Conservation (phyloP, 2,329 filamentous ascomycete genomes). For the Diaporthe sp. region DNA sequence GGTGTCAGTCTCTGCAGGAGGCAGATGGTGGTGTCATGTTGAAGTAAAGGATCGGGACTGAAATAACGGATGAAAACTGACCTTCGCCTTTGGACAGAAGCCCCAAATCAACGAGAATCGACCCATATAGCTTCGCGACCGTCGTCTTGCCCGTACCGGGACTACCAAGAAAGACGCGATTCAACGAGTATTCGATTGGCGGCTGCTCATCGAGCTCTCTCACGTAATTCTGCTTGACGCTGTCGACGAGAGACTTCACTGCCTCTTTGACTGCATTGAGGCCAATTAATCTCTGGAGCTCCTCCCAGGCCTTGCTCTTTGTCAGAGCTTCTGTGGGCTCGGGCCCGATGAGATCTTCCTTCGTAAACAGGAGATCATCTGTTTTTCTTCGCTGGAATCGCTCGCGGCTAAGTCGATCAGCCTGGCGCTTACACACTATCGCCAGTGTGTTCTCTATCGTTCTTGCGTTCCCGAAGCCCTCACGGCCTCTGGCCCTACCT, state of each 20-base stretch:
- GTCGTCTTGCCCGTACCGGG: slow-evolving; percentile 85
- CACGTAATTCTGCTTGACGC: slow-evolving; percentile 74
- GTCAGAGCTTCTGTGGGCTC: slow-evolving; percentile 69
- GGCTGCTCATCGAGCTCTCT: slow-evolving; percentile 75
- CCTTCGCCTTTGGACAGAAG: too few relatives aligned
- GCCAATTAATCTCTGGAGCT: slow-evolving; percentile 72
- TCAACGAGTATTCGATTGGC: slow-evolving; percentile 72
- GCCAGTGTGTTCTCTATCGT: too few relatives aligned
- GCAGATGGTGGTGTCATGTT: too few relatives aligned
- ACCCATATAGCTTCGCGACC: slow-evolving; percentile 79
- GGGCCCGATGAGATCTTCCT: slow-evolving; percentile 80
- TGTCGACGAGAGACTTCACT: slow-evolving; percentile 71
- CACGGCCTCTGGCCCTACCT: too few relatives aligned
- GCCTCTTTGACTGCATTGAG: slow-evolving; percentile 74
- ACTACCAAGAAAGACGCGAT: slow-evolving; percentile 78
- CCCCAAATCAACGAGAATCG: slow-evolving; percentile 56
- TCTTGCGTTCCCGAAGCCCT: too few relatives aligned
- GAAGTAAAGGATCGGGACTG: too few relatives aligned
- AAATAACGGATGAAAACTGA: too few relatives aligned
- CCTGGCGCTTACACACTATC: too few relatives aligned
- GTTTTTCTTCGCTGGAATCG: too few relatives aligned
- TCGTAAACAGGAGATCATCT: slow-evolving; percentile 71
- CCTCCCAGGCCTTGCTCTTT: slow-evolving; percentile 68
- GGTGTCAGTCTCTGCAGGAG: too few relatives aligned
- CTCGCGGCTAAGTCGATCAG: too few relatives aligned